These are phyloP conservation scores for Neophaeococcomyces aloes DNA, from an alignment of 2,329 filamentous ascomycete genomes.

Conservation along the genomic window DNA sequence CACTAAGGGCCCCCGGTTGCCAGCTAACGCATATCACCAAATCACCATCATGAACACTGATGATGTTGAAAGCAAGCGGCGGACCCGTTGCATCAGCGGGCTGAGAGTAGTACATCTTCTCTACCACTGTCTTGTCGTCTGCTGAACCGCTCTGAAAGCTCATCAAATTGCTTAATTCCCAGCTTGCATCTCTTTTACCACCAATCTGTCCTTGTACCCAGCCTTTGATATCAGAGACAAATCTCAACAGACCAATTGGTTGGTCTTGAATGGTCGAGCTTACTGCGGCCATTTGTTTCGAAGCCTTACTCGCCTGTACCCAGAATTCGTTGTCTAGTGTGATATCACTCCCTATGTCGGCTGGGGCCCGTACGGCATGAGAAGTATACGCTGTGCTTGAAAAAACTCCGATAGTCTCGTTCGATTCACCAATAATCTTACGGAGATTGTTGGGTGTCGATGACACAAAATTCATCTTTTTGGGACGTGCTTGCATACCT, in stretches of 20 bases:
- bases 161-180: constrained; percentile 39
- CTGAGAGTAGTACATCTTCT: constrained; percentile 35
- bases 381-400: constrained; percentile 24
- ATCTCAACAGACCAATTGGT: constrained; percentile 35
- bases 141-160: constrained; percentile 24
- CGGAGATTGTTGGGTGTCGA: constrained; percentile 35
- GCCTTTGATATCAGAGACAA: constrained; percentile 29
- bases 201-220: constrained; percentile 34
- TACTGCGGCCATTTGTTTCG: constrained; percentile 25
- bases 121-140: constrained; percentile 18
- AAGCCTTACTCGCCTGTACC: constrained; percentile 26
- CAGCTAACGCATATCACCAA: constrained; percentile 34
- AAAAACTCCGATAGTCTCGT: constrained; percentile 31
- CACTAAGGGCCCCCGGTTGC: constrained; percentile 33
- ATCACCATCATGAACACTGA: constrained; percentile 31
- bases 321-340: constrained; percentile 25
- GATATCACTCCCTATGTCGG: neutral
- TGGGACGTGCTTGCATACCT: constrained; percentile 15
- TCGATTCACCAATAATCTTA: constrained; percentile 23
- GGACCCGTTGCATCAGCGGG: constrained; percentile 32
- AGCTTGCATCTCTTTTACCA: constrained; percentile 31
- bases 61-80: constrained; percentile 34
- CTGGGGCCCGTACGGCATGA: constrained; percentile 13
- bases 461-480: constrained; percentile 26
- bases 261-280: constrained; percentile 29